A percentile compares a stretch with the other conserved stretches of the same genome.
phyloP scores from a whole-genome alignment of 202 grass and related monocot genomes.

The Setaria viridis region DNA sequence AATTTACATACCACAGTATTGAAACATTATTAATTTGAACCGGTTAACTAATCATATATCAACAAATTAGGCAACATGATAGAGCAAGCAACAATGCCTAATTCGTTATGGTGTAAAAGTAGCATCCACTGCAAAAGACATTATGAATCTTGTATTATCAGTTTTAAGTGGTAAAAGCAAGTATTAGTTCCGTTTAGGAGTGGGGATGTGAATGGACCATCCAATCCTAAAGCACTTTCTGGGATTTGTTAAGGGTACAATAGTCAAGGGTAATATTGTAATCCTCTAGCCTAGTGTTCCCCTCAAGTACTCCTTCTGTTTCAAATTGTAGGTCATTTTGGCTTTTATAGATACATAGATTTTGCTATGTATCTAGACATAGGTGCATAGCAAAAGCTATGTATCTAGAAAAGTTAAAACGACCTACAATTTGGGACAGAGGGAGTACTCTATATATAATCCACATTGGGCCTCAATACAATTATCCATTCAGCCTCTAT shows the following conservation, averaged over 20 bases:
- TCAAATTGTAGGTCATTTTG: no score
- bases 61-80: neutral
- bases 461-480: no score
- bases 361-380: no score
- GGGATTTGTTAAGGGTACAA: neutral
- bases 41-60: neutral
- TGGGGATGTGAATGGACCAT: neutral
- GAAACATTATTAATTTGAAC: neutral
- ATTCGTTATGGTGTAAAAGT: neutral
- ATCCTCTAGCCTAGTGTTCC: no score
- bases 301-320: no score
- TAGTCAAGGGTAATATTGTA: no score
- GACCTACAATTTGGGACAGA: no score
- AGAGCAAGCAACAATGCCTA: neutral
- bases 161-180: neutral
- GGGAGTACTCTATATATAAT: no score
- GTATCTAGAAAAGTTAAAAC: no score
- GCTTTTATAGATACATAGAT: no score
- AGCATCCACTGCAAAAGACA: neutral
- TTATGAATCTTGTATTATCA: neutral
- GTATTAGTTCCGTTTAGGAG: neutral
- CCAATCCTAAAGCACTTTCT: neutral
- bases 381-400: no score
- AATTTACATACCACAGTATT: constrained; percentile 3
- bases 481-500: no score